phyloP scores from a whole-genome alignment of 2,329 filamentous ascomycete genomes.

The Ophiostoma sp. region DNA sequence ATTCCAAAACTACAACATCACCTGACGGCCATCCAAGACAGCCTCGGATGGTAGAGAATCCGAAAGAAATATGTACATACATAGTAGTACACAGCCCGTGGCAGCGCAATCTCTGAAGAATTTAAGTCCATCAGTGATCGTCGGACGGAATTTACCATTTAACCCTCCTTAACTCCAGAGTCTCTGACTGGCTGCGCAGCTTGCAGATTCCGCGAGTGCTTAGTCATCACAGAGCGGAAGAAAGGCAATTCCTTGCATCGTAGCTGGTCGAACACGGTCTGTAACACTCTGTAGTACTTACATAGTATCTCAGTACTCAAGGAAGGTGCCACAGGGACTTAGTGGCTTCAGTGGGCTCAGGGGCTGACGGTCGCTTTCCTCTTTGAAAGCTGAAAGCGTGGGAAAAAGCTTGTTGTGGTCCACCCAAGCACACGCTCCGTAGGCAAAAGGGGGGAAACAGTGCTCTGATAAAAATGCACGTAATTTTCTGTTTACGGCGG shows the following conservation, averaged over 20 bases:
- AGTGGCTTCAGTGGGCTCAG: slow-evolving; percentile 1
- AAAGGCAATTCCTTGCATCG: neutral
- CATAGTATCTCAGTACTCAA: neutral
- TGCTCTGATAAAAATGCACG: neutral
- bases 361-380: slow-evolving; percentile 2
- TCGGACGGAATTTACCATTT: neutral
- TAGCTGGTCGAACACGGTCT: too few relatives aligned
- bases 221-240: neutral
- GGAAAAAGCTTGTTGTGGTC: neutral
- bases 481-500: neutral
- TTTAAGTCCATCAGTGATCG: neutral
- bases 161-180: neutral
- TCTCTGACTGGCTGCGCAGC: neutral
- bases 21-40: neutral
- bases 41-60: neutral
- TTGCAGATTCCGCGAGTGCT: neutral
- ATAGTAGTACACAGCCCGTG: too few relatives aligned
- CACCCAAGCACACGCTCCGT: neutral
- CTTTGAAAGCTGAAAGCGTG: neutral
- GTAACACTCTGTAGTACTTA: too few relatives aligned
- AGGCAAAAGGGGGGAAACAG: neutral
- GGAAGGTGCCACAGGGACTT: neutral
- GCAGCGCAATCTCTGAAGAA: too few relatives aligned
- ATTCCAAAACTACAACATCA: neutral
- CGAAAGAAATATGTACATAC: neutral